Evolutionary conservation across 1,284 basidiomycete genomes (phyloP), one percentile per base, ranked within the genome.

Genomic region (Irpex lacteus): DNA sequence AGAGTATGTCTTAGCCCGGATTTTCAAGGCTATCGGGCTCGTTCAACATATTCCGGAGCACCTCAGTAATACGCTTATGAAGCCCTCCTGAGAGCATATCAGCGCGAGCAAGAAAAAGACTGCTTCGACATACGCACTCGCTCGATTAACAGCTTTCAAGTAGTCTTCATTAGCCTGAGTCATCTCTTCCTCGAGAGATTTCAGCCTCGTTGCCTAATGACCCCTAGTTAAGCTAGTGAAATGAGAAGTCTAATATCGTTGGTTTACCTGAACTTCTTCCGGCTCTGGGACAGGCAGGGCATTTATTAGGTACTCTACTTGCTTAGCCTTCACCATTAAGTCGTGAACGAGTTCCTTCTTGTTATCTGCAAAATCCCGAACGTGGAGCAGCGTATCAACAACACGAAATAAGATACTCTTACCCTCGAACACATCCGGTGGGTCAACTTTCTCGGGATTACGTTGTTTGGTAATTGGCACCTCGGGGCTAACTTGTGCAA

Each of bases 311-410:
- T 85, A 88, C 70, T 95, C 89, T 54, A 95, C 84, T 73, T 95
- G 92, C 71, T 94, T 94, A 15, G 92, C 91, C 71, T 95, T 94
- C 38, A 87, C 81, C 53, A 94, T 82, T 50, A 95, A 79, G 70
- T 95, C 92, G 18, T 83, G 80, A 3, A 93, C 90, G 15, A 95
- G 85, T 73, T 94, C 91, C 67, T 85, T 88, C 74, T 89, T 86
- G 76, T 92, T 94, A 6, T 85, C 92, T 94, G 69, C 49, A 13
- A 44, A 15, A 56, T 56, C 21, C 44, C 13, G 44, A n/a, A 21
- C 32, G 55, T 19, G 26, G 19, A 54, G 40, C 15, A 19, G 59
- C 15, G 50, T 9, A 26, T 53, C 5, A 19, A 15, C 5, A 9
- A 26, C 19, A 3, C 19, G 32, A 34, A 34, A 34, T 34, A 34